Evolutionary conservation across 2,329 filamentous ascomycete species (phyloP).

Genomic region (Fusarium brevicatenulatum): DNA sequence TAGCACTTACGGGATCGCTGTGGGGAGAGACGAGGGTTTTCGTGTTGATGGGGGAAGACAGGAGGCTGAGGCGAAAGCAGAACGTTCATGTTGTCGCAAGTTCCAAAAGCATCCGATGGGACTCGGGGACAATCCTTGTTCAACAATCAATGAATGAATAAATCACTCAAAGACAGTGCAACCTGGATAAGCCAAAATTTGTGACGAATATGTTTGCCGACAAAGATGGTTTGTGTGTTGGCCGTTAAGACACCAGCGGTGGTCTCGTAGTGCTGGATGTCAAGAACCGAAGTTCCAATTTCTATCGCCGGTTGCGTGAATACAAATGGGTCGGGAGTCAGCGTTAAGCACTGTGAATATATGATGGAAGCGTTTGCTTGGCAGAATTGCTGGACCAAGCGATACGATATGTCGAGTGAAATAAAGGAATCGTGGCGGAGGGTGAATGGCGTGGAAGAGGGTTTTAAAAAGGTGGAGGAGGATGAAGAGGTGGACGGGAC

Average conservation of each 20-base stretch:
- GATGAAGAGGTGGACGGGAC: slow-evolving; percentile 27
- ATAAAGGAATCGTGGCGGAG: not conserved
- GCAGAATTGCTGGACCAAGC: not conserved
- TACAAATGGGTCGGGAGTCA: not conserved
- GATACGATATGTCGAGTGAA: not conserved
- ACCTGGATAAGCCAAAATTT: slow-evolving; percentile 1
- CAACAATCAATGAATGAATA: slow-evolving; percentile 27
- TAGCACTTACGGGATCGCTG: slow-evolving; percentile 63
- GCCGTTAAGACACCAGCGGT: not conserved
- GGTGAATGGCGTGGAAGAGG: slow-evolving; percentile 15
- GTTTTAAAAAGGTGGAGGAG: slow-evolving; percentile 34
- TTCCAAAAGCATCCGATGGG: slow-evolving; percentile 1
- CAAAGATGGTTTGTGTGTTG: slow-evolving; percentile 1
- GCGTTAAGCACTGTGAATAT: not conserved
- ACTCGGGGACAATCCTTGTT: slow-evolving; percentile 8
- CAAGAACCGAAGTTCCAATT: not conserved
- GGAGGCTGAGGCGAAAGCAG: slow-evolving; percentile 69
- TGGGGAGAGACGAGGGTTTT: slow-evolving; percentile 63
- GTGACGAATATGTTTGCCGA: not conserved
- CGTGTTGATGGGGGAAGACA: slow-evolving; percentile 68
- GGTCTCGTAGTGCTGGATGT: slow-evolving; percentile 2
- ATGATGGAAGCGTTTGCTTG: not conserved
- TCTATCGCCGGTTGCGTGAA: not conserved
- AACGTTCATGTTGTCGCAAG: slow-evolving; percentile 65
- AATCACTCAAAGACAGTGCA: slow-evolving; percentile 13